Conservation (phyloP, 2,329 filamentous ascomycete species). For the Elsinoe batatas region DNA sequence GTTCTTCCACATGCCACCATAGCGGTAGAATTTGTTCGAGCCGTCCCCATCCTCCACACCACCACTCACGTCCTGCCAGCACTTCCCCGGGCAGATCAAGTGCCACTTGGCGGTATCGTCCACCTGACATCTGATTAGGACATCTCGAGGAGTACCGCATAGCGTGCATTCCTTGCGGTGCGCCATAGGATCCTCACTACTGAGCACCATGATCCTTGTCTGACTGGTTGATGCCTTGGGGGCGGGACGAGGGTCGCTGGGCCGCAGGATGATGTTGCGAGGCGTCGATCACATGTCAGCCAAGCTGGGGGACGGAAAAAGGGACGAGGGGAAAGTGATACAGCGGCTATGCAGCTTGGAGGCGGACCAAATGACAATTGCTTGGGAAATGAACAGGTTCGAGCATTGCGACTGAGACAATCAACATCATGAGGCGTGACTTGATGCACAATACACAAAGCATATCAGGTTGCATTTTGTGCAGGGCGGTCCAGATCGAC, state of each 20-base stretch:
- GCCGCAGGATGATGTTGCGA: conserved; percentile 7
- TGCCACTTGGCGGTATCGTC: conserved; percentile 33
- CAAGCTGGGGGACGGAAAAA: not conserved
- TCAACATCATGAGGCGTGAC: conserved; percentile 1
- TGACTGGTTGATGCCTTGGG: not conserved
- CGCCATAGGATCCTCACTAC: conserved; percentile 4
- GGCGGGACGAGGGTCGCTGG: not conserved
- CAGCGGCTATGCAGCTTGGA: not conserved
- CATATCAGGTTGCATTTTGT: conserved; percentile 1
- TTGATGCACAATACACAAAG: not conserved
- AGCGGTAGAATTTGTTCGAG: conserved; percentile 28
- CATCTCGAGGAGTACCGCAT: conserved; percentile 28
- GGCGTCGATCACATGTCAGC: conserved; percentile 11
- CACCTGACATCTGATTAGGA: conserved; percentile 37
- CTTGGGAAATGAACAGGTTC: not conserved
- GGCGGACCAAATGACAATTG: not conserved
- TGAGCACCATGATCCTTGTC: not conserved
- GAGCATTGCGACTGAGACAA: not conserved
- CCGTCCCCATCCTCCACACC: conserved; percentile 34
- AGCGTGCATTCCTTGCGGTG: conserved; percentile 33
- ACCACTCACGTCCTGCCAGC: conserved; percentile 36
- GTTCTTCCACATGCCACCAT: conserved; percentile 37
- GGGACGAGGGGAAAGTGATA: not conserved
- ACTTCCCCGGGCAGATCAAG: conserved; percentile 35
- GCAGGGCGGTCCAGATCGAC: not conserved